Evolutionary conservation across 2,329 filamentous ascomycete genomes (phyloP).

Genomic region (Parafenestella ontariensis): DNA sequence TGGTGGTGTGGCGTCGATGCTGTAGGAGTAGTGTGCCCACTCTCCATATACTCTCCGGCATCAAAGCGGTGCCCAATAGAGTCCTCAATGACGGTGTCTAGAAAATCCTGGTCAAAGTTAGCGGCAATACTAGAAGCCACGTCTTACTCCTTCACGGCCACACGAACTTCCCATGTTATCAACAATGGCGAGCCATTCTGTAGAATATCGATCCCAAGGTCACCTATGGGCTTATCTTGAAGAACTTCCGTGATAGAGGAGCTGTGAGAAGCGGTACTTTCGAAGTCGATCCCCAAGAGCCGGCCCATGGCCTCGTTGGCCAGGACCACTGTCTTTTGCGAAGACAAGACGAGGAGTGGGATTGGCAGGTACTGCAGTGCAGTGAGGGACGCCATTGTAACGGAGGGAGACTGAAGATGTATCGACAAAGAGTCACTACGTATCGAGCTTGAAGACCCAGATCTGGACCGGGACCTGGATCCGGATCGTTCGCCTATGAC

Average conservation of each 20-base stretch:
- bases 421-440: slow-evolving; percentile 44
- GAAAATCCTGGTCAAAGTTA: slow-evolving; percentile 46
- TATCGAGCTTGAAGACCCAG: slow-evolving; percentile 38
- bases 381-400: slow-evolving; percentile 42
- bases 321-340: slow-evolving; percentile 71
- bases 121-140: neutral
- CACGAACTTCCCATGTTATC: slow-evolving; percentile 58
- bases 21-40: slow-evolving; percentile 41
- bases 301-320: slow-evolving; percentile 79
- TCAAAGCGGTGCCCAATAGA: slow-evolving; percentile 18
- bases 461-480: slow-evolving; percentile 20
- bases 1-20: slow-evolving; percentile 14
- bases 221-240: slow-evolving; percentile 69
- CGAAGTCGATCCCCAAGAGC: slow-evolving; percentile 66
- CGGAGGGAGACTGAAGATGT: slow-evolving; percentile 35
- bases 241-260: slow-evolving; percentile 64
- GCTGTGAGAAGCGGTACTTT: slow-evolving; percentile 51
- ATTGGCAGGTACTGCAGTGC: slow-evolving; percentile 78
- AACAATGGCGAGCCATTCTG: slow-evolving; percentile 67
- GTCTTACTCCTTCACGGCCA: neutral
- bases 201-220: slow-evolving; percentile 76
- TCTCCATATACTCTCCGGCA: slow-evolving; percentile 20
- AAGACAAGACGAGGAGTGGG: slow-evolving; percentile 72
- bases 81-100: slow-evolving; percentile 54
- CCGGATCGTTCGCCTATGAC: slow-evolving; percentile 21